These are phyloP conservation scores for Sclerospora graminicola DNA, from an alignment of 352 stramenopile genomes.

Conservation along the genomic window DNA sequence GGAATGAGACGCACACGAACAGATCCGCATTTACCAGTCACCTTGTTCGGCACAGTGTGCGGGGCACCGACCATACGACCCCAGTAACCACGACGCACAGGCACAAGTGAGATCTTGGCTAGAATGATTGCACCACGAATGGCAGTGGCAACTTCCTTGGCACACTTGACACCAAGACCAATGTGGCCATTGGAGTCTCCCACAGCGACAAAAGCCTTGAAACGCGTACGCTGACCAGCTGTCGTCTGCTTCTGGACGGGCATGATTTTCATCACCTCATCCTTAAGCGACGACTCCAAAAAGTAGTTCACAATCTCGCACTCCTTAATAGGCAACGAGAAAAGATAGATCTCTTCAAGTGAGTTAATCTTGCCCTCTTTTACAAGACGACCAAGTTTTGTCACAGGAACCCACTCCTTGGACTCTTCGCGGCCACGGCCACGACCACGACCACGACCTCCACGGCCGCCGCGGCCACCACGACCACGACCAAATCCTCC, in stretches of 20 bases:
- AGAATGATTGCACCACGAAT: conserved; percentile 99
- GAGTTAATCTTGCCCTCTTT: conserved; percentile 99
- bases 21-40: conserved; percentile 99
- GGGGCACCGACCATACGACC: conserved; percentile 90
- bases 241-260: conserved; percentile 99
- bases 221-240: conserved; percentile 98
- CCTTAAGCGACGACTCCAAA: conserved; percentile 95
- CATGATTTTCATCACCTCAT: conserved; percentile 99
- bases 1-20: conserved; percentile 98
- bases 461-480: conserved; percentile 72
- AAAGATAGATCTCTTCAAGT: conserved; percentile 99
- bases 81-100: conserved; percentile 99
- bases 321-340: conserved; percentile 99
- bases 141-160: conserved; percentile 97
- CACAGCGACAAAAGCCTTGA: conserved; percentile 99
- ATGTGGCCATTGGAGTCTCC: conserved; percentile 98
- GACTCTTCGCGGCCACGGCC: conserved; percentile 83
- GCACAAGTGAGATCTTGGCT: conserved; percentile 98
- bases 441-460: conserved; percentile 65
- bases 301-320: conserved; percentile 99
- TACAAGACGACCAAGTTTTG: conserved; percentile 99
- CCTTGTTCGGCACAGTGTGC: conserved; percentile 98
- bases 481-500: conserved; percentile 90
- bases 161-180: conserved; percentile 98
- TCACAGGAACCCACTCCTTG: conserved; percentile 98